phyloP scores from a whole-genome alignment of 2,329 filamentous ascomycete genomes.

The Colletotrichum sublineola region DNA sequence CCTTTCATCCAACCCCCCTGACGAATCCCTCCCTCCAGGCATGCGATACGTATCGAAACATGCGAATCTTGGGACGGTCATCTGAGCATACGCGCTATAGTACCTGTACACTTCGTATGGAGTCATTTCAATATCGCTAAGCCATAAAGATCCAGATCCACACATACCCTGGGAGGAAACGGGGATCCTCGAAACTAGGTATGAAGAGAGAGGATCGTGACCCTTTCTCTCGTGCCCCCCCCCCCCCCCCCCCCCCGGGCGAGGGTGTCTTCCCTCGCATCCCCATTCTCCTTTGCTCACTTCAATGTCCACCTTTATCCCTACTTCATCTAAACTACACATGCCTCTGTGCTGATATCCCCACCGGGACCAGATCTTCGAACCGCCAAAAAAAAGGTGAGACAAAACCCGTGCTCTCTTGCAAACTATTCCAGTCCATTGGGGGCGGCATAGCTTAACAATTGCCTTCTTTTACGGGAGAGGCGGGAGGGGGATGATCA shows the following conservation, averaged over 20 bases:
- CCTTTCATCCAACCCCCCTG: not conserved
- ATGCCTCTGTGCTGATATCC: conserved; percentile 13
- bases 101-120: not conserved
- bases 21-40: not conserved
- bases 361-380: conserved; percentile 17
- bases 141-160: conserved; percentile 6
- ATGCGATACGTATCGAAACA: not conserved
- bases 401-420: conserved; percentile 1
- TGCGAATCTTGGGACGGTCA: not conserved
- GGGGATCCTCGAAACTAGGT: not conserved
- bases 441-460: not conserved
- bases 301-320: conserved; percentile 27
- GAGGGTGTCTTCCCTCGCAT: conserved; percentile 22
- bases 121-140: conserved; percentile 24
- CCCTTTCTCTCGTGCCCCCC: not conserved
- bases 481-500: not conserved
- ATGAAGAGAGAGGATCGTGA: conserved; percentile 31
- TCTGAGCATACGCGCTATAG: not conserved
- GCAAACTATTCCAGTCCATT: not conserved
- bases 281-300: conserved; percentile 15
- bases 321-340: conserved; percentile 32
- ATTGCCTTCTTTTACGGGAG: not conserved
- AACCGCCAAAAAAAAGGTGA: conserved; percentile 16
- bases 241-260: not conserved
- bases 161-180: conserved; percentile 17